These are phyloP conservation scores for Cornus suecica DNA, from an alignment of 148 eudicot genomes.

Conservation along the genomic window DNA sequence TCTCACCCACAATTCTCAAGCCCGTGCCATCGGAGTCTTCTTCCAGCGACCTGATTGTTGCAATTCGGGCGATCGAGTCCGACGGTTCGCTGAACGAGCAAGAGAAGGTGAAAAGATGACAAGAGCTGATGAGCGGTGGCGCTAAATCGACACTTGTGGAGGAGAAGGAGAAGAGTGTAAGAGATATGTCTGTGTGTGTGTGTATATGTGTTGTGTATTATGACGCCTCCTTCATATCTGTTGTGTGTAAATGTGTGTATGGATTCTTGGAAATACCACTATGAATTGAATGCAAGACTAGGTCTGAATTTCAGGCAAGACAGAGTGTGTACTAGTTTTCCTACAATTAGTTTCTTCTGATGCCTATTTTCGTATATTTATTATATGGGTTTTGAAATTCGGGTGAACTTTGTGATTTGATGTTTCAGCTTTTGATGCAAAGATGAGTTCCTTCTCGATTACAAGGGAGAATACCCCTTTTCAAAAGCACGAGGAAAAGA, in stretches of 20 bases:
- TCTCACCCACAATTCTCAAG: no score
- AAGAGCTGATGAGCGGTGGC: slow-evolving; percentile 54
- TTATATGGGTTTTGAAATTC: not conserved
- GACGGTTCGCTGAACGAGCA: slow-evolving; percentile 41
- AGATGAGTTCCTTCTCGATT: slow-evolving; percentile 78
- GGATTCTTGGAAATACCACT: no score
- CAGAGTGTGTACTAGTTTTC: not conserved
- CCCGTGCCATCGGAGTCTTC: slow-evolving; percentile 13
- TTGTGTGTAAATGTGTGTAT: no score
- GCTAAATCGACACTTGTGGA: not conserved
- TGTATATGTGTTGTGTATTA: no score
- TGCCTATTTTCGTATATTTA: not conserved
- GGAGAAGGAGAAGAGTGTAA: not conserved
- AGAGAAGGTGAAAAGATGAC: slow-evolving; percentile 68
- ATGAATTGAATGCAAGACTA: not conserved
- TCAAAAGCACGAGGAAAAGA: slow-evolving; percentile 94
- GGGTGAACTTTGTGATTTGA: not conserved
- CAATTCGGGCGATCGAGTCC: slow-evolving; percentile 59
- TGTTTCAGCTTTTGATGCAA: slow-evolving; percentile 17
- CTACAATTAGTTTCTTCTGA: not conserved
- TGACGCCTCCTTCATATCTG: no score
- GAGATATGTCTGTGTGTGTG: no score
- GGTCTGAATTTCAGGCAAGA: not conserved
- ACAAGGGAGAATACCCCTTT: slow-evolving; percentile 91
- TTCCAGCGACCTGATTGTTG: slow-evolving; percentile 39